These are phyloP conservation scores for Paraleonurus japonicus DNA, from an alignment of 257 asterid genomes.

Conservation along the genomic window DNA sequence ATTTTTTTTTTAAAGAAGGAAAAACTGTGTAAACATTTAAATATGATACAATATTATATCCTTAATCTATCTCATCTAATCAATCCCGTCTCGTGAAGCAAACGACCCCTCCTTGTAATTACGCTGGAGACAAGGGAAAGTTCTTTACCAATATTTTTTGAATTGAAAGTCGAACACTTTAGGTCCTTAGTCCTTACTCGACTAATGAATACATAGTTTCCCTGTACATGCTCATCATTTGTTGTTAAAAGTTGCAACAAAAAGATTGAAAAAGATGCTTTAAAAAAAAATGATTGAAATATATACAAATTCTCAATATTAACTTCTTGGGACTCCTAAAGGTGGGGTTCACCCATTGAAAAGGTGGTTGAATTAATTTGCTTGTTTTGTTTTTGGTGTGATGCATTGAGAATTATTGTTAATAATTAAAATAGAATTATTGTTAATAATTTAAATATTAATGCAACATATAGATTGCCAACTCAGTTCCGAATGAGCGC, in stretches of 20 bases:
- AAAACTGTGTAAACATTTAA: too few relatives aligned
- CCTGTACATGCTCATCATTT: neutral
- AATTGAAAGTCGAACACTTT: neutral
- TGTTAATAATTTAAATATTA: neutral
- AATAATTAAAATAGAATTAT: neutral
- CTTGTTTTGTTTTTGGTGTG: neutral
- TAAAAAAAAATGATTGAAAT: too few relatives aligned
- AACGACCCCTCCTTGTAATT: too few relatives aligned
- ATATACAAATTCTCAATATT: too few relatives aligned
- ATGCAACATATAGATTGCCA: constrained; percentile 9
- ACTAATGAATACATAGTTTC: too few relatives aligned
- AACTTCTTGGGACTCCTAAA: neutral
- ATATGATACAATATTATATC: too few relatives aligned
- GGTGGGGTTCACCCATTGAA: neutral
- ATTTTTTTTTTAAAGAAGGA: too few relatives aligned
- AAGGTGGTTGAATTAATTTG: neutral
- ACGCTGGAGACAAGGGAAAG: neutral
- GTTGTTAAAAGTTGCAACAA: neutral
- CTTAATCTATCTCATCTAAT: too few relatives aligned
- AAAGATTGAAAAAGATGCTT: neutral
- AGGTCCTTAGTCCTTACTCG: neutral
- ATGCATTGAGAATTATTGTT: neutral
- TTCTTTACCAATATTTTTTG: neutral
- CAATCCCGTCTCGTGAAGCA: too few relatives aligned
- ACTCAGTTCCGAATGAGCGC: constrained; percentile 14